phyloP scores from a whole-genome alignment of 257 asterid species.

The Jaltomata sinuosa region DNA sequence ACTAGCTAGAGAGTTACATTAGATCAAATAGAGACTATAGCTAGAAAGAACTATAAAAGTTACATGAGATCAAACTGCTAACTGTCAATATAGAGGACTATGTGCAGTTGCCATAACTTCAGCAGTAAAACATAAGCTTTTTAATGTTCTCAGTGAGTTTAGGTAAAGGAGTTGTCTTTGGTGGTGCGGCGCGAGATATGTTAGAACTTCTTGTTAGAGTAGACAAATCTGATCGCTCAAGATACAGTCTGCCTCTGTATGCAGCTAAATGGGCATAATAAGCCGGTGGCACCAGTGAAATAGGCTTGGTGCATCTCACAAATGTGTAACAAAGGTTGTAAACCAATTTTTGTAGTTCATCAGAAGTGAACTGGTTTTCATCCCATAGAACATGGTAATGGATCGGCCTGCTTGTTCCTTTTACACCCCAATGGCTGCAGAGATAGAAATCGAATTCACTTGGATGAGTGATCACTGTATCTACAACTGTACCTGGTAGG shows the following conservation, averaged over 20 bases:
- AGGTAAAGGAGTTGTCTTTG: conserved; percentile 66
- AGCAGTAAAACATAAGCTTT: conserved; percentile 93
- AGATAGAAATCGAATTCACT: conserved; percentile 82
- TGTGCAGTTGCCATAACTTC: neutral
- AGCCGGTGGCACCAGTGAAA: conserved; percentile 90
- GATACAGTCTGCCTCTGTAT: conserved; percentile 78
- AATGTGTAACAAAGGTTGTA: conserved; percentile 91
- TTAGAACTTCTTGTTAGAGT: conserved; percentile 8
- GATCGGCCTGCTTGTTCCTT: conserved; percentile 88
- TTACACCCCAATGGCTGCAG: conserved; percentile 93
- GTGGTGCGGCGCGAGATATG: conserved; percentile 49
- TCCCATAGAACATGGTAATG: conserved; percentile 92
- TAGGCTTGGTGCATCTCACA: conserved; percentile 91
- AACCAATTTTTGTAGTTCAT: conserved; percentile 77
- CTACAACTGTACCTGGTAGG: conserved; percentile 94
- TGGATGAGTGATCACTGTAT: conserved; percentile 74
- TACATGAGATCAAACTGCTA: neutral
- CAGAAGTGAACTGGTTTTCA: conserved; percentile 76
- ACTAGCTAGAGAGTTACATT: neutral
- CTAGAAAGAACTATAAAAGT: neutral
- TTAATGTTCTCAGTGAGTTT: conserved; percentile 68
- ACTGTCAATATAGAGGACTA: neutral
- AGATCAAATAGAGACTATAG: neutral
- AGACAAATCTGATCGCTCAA: conserved; percentile 45
- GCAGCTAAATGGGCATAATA: conserved; percentile 97